phyloP scores from a whole-genome alignment of 2,329 filamentous ascomycete species.

The Colletotrichum spaethianum region DNA sequence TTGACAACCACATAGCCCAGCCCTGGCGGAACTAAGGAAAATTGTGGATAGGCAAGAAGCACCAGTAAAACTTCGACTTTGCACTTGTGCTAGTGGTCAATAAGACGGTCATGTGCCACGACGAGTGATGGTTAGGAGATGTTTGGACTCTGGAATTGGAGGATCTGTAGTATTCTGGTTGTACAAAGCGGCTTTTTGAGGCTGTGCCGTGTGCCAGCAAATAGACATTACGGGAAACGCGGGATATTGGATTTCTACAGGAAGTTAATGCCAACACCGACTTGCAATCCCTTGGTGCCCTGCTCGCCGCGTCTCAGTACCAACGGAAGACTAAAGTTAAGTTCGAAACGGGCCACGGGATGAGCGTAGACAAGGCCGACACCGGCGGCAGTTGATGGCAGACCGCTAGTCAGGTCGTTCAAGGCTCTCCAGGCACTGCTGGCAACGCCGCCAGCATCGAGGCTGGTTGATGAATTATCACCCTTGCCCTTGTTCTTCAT shows the following conservation, averaged over 20 bases:
- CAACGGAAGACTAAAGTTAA: conserved; percentile 94
- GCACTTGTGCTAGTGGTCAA: too few relatives aligned
- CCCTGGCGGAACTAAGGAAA: too few relatives aligned
- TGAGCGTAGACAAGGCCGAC: conserved; percentile 95
- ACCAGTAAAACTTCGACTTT: too few relatives aligned
- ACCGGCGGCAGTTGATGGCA: conserved; percentile 89
- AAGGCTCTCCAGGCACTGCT: conserved; percentile 73
- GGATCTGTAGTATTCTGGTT: conserved; percentile 9
- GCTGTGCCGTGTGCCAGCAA: conserved; percentile 1
- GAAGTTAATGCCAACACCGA: conserved; percentile 98
- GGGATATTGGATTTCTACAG: conserved; percentile 67
- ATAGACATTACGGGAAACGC: background rate
- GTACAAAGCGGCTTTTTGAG: conserved; percentile 8
- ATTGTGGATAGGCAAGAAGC: background rate
- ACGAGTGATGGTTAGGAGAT: background rate
- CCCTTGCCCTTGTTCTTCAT: conserved; percentile 73
- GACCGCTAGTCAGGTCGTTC: conserved; percentile 78
- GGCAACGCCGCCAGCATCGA: conserved; percentile 62
- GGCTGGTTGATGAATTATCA: conserved; percentile 52
- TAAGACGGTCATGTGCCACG: background rate
- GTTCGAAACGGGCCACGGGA: conserved; percentile 91
- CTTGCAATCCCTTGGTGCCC: conserved; percentile 89
- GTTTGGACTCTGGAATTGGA: background rate
- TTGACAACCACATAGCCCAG: background rate
- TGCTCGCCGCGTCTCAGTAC: conserved; percentile 87